Conservation (phyloP, 2,329 filamentous ascomycete genomes). For the Colletotrichum siamense region DNA sequence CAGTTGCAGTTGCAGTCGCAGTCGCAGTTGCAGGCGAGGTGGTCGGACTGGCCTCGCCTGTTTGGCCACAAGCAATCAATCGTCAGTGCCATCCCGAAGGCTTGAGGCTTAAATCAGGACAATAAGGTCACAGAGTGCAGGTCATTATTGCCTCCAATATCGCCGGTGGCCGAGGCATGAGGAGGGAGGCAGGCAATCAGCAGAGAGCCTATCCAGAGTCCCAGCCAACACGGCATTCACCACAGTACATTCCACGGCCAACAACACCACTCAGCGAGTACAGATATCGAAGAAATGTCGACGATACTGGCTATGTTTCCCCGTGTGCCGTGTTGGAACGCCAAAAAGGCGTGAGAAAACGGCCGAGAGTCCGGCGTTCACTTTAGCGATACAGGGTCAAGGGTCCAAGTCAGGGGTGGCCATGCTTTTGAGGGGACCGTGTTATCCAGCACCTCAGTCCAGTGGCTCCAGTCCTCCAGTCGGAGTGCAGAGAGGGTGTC, state of each 20-base stretch:
- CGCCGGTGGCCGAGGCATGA: neutral
- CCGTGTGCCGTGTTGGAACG: neutral
- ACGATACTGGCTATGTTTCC: neutral
- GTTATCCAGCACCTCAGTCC: neutral
- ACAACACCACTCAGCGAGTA: neutral
- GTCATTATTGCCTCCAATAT: neutral
- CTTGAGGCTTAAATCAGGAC: neutral
- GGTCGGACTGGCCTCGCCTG: neutral
- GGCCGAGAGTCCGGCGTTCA: neutral
- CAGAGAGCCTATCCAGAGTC: neutral
- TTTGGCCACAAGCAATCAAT: neutral
- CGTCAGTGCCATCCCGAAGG: neutral
- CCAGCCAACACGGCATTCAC: neutral
- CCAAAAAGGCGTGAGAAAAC: neutral
- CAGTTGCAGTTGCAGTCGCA: neutral
- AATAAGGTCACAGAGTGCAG: neutral
- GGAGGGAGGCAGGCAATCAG: neutral
- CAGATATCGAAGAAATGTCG: neutral
- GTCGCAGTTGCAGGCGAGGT: neutral
- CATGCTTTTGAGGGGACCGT: neutral
- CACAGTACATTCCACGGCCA: neutral
- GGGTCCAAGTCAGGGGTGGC: constrained; percentile 6
- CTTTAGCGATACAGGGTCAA: neutral
- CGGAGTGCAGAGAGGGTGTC: neutral
- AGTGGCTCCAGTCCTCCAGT: neutral